Conservation (phyloP, 176 grass and related monocot genomes). For the Ensete glaucum region DNA sequence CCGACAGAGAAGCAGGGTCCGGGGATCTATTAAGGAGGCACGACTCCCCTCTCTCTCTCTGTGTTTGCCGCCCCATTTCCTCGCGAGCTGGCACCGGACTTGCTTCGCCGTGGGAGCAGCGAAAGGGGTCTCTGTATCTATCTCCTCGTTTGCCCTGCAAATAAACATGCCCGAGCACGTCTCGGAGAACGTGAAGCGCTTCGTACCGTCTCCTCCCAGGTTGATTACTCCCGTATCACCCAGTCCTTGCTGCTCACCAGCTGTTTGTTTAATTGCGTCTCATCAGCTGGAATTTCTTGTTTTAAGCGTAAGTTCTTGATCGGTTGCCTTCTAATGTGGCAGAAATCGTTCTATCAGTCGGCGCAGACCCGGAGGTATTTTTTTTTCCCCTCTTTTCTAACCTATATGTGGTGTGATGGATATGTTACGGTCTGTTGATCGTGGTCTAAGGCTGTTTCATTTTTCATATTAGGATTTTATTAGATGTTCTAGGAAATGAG, state of each 20-base stretch:
- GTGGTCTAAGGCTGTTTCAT: too few species aligned
- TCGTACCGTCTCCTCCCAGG: background rate
- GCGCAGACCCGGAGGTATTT: background rate
- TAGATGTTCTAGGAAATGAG: too few species aligned
- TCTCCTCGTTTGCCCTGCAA: background rate
- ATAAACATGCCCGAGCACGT: background rate
- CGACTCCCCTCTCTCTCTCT: background rate
- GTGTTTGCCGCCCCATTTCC: background rate
- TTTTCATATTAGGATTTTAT: too few species aligned
- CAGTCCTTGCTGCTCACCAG: background rate
- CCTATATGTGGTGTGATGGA: background rate
- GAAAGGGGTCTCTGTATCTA: background rate
- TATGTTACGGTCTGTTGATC: too few species aligned
- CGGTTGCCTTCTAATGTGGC: background rate
- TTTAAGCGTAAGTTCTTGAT: background rate
- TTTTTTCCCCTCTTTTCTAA: background rate
- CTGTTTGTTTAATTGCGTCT: background rate
- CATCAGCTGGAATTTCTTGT: background rate
- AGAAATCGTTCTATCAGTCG: background rate
- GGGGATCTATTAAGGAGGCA: too few species aligned
- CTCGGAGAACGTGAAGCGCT: background rate
- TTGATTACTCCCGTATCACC: background rate
- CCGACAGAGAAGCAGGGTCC: too few species aligned
- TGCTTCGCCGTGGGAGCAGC: background rate
- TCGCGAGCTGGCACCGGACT: background rate